Evolutionary conservation across 2,329 filamentous ascomycete genomes (phyloP).

Genomic region (Phaeophleospora eucalypticola): DNA sequence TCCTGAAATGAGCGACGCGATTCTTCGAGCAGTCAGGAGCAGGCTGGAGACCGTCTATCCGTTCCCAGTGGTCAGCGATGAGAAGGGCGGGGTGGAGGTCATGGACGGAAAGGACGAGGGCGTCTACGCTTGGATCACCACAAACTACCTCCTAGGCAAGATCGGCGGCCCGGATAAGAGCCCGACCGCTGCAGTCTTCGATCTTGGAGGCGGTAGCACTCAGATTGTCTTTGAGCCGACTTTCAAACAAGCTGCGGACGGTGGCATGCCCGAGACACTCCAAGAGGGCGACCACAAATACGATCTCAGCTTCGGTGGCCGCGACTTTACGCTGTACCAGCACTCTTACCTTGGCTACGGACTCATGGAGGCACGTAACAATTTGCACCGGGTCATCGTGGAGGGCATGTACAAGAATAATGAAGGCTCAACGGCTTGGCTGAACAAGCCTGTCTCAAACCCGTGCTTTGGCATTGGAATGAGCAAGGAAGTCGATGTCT

Average conservation of each 20-base stretch:
- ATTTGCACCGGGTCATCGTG: constrained; percentile 73
- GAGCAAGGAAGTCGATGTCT: constrained; percentile 67
- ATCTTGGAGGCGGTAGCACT: constrained; percentile 90
- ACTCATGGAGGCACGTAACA: constrained; percentile 87
- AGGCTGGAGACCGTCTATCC: constrained; percentile 86
- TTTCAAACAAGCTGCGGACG: constrained; percentile 67
- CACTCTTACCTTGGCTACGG: constrained; percentile 97
- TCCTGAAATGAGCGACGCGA: constrained; percentile 72
- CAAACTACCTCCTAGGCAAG: constrained; percentile 96
- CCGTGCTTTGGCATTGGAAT: constrained; percentile 83
- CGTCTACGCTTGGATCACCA: constrained; percentile 98
- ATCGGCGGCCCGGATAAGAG: constrained; percentile 89
- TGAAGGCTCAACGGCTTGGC: constrained; percentile 59
- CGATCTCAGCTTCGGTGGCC: constrained; percentile 81
- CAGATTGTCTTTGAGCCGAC: constrained; percentile 98
- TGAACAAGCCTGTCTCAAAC: constrained; percentile 68
- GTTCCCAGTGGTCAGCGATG: constrained; percentile 85
- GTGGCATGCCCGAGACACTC: constrained; percentile 81
- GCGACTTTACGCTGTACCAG: constrained; percentile 90
- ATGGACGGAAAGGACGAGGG: constrained; percentile 98
- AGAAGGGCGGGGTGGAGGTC: constrained; percentile 84
- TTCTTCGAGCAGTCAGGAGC: constrained; percentile 76
- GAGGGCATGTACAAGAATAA: constrained; percentile 64
- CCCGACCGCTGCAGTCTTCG: constrained; percentile 89
- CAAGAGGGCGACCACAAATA: constrained; percentile 95